Conservation (phyloP, 1,284 basidiomycete genomes). For the Dichomitus squalens region DNA sequence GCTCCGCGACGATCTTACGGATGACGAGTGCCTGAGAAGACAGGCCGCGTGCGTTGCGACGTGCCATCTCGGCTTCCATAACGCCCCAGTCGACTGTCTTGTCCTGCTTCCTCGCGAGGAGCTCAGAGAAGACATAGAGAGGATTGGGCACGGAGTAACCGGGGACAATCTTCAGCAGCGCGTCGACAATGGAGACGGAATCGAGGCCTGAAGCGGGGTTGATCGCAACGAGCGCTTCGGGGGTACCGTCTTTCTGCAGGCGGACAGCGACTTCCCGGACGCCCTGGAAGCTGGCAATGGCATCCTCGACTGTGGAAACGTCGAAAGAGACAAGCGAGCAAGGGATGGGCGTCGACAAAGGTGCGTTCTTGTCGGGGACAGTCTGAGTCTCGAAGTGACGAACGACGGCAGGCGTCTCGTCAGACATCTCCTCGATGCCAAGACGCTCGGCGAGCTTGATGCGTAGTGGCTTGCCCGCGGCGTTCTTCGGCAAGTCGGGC, state of each 20-base stretch:
- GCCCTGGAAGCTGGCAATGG: slow-evolving; percentile 45
- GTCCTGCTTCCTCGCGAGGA: slow-evolving; percentile 10
- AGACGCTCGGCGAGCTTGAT: slow-evolving; percentile 45
- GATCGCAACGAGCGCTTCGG: slow-evolving; percentile 39
- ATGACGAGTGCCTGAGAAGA: slow-evolving; percentile 38
- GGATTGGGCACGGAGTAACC: slow-evolving; percentile 43
- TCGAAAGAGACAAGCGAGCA: slow-evolving; percentile 38
- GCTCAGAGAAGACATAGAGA: slow-evolving; percentile 31
- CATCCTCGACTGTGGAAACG: slow-evolving; percentile 42
- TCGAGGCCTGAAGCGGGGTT: slow-evolving; percentile 15
- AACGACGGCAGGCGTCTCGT: slow-evolving; percentile 35
- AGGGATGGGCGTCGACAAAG: slow-evolving; percentile 41
- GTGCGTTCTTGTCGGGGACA: slow-evolving; percentile 34
- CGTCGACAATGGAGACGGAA: slow-evolving; percentile 23
- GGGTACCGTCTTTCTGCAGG: slow-evolving; percentile 34
- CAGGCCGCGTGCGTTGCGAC: slow-evolving; percentile 34
- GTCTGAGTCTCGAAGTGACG: slow-evolving; percentile 44
- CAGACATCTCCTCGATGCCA: slow-evolving; percentile 39
- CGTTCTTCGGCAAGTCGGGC: slow-evolving; percentile 46
- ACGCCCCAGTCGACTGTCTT: slow-evolving; percentile 39
- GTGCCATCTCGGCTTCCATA: slow-evolving; percentile 37
- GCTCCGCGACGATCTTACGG: slow-evolving; percentile 43
- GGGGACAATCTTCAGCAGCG: slow-evolving; percentile 24
- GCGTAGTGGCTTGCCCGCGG: slow-evolving; percentile 46
- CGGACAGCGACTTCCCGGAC: slow-evolving; percentile 52